Conservation (phyloP, 352 stramenopile species). For the Pythium monospermum region DNA sequence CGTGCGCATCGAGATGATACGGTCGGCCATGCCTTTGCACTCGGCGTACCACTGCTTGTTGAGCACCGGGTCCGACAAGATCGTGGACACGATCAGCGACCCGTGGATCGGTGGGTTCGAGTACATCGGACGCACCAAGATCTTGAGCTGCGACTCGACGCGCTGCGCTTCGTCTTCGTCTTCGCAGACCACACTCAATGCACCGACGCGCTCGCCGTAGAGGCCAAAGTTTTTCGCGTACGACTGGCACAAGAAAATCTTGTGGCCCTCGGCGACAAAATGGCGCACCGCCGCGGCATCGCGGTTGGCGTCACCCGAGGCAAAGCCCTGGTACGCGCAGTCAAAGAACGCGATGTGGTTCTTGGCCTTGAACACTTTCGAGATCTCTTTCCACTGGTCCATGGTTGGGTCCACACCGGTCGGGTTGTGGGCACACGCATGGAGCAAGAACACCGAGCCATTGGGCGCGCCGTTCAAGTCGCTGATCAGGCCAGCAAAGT, state of each 20-base stretch:
- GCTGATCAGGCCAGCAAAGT: constrained; percentile 93
- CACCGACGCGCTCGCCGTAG: constrained; percentile 98
- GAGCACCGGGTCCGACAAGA: constrained; percentile 91
- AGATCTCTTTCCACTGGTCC: constrained; percentile 98
- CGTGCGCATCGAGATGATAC: constrained; percentile 94
- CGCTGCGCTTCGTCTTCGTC: constrained; percentile 93
- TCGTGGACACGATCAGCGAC: constrained; percentile 96
- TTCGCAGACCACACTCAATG: constrained; percentile 93
- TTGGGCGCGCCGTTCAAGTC: constrained; percentile 93
- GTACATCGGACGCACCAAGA: constrained; percentile 98
- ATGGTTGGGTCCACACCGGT: constrained; percentile 97
- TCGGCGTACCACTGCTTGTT: constrained; percentile 93
- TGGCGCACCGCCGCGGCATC: constrained; percentile 95
- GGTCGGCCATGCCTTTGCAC: constrained; percentile 94
- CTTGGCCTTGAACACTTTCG: constrained; percentile 93
- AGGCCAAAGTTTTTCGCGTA: constrained; percentile 99
- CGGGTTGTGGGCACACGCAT: constrained; percentile 99
- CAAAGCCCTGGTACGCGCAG: constrained; percentile 99
- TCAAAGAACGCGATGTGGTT: constrained; percentile 99
- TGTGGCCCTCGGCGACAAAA: constrained; percentile 97
- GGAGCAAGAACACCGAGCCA: constrained; percentile 95
- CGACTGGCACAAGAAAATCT: constrained; percentile 96
- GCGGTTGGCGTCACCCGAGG: constrained; percentile 93
- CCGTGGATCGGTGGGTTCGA: constrained; percentile 99
- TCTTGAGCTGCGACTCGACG: constrained; percentile 98